phyloP scores from a whole-genome alignment of 148 eudicot species.

The Vaccinium darrowii region DNA sequence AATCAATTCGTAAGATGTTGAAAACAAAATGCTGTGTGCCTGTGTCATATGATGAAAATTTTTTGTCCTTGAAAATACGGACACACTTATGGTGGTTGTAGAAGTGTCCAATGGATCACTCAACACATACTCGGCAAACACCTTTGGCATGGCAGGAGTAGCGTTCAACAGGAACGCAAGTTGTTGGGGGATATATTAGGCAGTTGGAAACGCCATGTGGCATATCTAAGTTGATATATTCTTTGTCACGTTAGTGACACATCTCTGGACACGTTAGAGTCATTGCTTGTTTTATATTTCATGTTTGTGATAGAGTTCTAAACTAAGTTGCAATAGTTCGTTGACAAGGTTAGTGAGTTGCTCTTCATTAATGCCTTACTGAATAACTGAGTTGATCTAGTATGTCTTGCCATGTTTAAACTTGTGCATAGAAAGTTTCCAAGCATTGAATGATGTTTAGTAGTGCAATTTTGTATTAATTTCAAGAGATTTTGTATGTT shows the following conservation, averaged over 20 bases:
- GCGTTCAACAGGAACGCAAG: background rate
- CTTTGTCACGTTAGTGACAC: background rate
- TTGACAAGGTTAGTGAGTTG: background rate
- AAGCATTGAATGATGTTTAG: background rate
- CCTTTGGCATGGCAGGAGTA: background rate
- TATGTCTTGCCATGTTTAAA: too few relatives aligned
- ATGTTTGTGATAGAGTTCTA: background rate
- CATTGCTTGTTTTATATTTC: background rate
- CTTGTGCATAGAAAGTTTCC: too few relatives aligned
- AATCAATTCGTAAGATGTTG: background rate
- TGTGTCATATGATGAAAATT: background rate
- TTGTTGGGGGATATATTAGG: background rate
- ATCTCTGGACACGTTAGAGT: background rate
- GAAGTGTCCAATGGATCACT: background rate
- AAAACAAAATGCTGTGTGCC: background rate
- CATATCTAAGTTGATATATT: background rate
- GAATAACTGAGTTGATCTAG: too few relatives aligned
- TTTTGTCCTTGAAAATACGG: conserved; percentile 2
- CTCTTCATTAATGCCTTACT: too few relatives aligned
- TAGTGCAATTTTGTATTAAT: background rate
- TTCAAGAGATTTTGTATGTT: background rate
- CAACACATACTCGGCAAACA: background rate
- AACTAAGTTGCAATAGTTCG: background rate
- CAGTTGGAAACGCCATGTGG: background rate
- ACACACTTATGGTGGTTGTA: background rate